Conservation (phyloP, 768 basidiomycete genomes). For the Gloeopeniophorella convolvens region DNA sequence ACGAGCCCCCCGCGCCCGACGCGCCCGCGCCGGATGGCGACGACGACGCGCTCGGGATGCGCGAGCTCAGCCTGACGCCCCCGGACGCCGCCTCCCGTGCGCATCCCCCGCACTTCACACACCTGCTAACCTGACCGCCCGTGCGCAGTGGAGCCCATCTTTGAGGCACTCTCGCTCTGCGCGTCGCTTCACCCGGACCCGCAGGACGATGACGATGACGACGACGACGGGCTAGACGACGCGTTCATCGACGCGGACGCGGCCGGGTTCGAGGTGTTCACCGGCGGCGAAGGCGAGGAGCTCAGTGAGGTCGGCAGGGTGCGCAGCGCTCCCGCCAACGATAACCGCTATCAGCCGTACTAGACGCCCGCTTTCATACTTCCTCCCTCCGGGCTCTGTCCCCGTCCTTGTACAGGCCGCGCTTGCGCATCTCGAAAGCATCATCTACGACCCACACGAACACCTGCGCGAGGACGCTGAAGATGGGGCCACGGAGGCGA, state of each 20-base stretch:
- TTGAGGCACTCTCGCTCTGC: constrained; percentile 79
- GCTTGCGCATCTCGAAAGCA: constrained; percentile 74
- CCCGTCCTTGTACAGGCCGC: constrained; percentile 51
- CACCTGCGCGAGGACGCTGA: constrained; percentile 9
- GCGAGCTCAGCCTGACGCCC: constrained; percentile 78
- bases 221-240: constrained; percentile 36
- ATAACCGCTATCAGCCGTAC: constrained; percentile 79
- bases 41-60: constrained; percentile 49
- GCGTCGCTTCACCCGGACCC: constrained; percentile 81
- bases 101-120: constrained; percentile 27
- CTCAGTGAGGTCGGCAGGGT: constrained; percentile 87
- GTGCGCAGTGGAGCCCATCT: constrained; percentile 69
- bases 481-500: neutral
- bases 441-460: constrained; percentile 55
- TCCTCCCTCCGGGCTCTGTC: constrained; percentile 22
- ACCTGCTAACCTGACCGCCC: neutral
- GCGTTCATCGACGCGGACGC: constrained; percentile 45
- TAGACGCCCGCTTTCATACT: constrained; percentile 41
- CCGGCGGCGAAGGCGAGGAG: constrained; percentile 59
- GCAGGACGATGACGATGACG: constrained; percentile 41
- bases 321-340: constrained; percentile 81
- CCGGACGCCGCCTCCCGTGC: constrained; percentile 49
- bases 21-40: constrained; percentile 30
- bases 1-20: constrained; percentile 44
- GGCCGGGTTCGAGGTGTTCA: constrained; percentile 43